Evolutionary conservation across 164 flowering plant genomes (phyloP).

Genomic region (Berberis thunbergii): DNA sequence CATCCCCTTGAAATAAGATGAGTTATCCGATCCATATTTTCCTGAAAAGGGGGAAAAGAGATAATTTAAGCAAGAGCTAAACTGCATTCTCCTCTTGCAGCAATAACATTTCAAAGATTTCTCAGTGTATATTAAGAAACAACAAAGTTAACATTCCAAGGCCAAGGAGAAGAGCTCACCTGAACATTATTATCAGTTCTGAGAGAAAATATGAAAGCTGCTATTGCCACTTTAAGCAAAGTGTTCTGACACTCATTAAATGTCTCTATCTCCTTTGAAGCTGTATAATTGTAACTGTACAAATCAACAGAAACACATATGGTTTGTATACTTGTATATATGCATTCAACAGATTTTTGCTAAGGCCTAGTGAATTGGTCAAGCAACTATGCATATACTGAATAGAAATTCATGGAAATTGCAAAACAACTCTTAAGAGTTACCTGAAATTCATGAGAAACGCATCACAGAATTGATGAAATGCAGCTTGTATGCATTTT

Average conservation of each 20-base stretch:
- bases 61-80: neutral
- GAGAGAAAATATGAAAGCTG: slow-evolving; percentile 21
- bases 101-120: neutral
- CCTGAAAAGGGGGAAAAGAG: slow-evolving; percentile 30
- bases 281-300: slow-evolving; percentile 10
- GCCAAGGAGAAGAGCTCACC: slow-evolving; percentile 10
- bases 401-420: neutral
- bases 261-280: slow-evolving; percentile 15
- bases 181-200: slow-evolving; percentile 10
- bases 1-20: slow-evolving; percentile 40
- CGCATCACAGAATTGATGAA: slow-evolving; percentile 35
- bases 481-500: slow-evolving; percentile 32
- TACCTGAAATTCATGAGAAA: slow-evolving; percentile 37
- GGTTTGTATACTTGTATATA: neutral
- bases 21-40: slow-evolving; percentile 28
- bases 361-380: neutral
- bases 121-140: neutral
- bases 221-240: slow-evolving; percentile 17
- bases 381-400: neutral
- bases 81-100: neutral
- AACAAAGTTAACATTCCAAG: neutral
- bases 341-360: neutral
- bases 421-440: neutral
- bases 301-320: neutral
- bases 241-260: slow-evolving; percentile 13